Evolutionary conservation across 2,329 filamentous ascomycete species (phyloP), one percentile per base, ranked within the genome.

Genomic region (Colletotrichum sp.): DNA sequence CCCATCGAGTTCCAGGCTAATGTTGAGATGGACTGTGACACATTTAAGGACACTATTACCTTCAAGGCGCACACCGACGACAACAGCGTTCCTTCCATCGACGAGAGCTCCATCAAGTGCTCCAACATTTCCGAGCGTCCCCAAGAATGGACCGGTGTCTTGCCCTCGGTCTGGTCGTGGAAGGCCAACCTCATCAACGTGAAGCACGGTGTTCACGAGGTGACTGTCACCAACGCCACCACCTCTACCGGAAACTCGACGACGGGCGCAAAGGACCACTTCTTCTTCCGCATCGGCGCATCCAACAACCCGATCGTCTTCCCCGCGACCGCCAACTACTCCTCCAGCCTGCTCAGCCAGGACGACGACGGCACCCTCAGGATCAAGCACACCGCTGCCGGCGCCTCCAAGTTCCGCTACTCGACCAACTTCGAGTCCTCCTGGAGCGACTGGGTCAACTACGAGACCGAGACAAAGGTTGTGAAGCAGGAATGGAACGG

Each of bases 371-470:
- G 82, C 79, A 54, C 83, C 88, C 43, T 87, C 66, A 82, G 24
- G 4, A 68, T 93, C 69, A 83, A 86, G 24, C 91, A 93, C 77
- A 86, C 86, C 69, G 91, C 91, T 5, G 82, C 90, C 8, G 91
- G 91, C n/a, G 91, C 91, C 11, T 88, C 91, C 77, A 87, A 87
- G 76, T 93, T 88, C 83, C 89, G 91, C 13, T 93, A 91, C 78
- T 90, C 89, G n/a, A 87, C 88, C 33, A 91, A 90, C 69, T 93
- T 89, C 85, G 90, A 89, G 18, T 89, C 86, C 8, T 84, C 85
- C 0, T 93, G 89, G 84, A 91, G 88, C 57, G 79, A 88, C 5
- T 93, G 91, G 91, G 79, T 84, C 24, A 81, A 85, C 21, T 93
- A 93, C 78, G 78, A 77, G 31, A 86, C 88, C 38, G 86, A 85